phyloP scores from a whole-genome alignment of 139 green algal genomes.

The Coelastrella sp. region DNA sequence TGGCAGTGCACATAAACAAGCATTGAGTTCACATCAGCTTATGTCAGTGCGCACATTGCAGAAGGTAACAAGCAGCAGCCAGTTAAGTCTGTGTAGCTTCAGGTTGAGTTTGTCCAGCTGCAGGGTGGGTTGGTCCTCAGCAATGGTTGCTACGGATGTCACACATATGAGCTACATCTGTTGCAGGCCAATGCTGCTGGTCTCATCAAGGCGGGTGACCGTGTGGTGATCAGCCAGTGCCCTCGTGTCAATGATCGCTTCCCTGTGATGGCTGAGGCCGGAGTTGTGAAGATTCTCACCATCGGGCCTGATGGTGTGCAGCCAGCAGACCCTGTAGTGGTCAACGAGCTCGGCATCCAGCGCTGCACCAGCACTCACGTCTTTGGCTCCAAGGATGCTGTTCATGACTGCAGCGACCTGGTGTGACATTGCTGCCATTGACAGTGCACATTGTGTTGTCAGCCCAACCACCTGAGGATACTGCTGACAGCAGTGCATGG shows the following conservation, averaged over 20 bases:
- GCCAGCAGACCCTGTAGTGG: slow-evolving; percentile 1
- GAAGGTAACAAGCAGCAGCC: too few relatives aligned
- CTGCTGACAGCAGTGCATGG: too few relatives aligned
- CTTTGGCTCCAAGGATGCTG: slow-evolving; percentile 26
- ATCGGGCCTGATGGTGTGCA: slow-evolving; percentile 27
- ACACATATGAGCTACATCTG: not conserved
- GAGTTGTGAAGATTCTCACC: slow-evolving; percentile 69
- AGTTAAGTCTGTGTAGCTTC: too few relatives aligned
- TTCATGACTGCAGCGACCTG: slow-evolving; percentile 40
- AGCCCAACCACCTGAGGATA: too few relatives aligned
- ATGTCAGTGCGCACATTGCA: too few relatives aligned
- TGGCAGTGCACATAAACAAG: not conserved
- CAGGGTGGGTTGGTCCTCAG: too few relatives aligned
- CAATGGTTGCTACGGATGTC: too few relatives aligned
- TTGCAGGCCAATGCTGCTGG: slow-evolving; percentile 54
- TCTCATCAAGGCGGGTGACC: slow-evolving; percentile 59
- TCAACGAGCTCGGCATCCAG: not conserved
- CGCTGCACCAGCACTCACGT: slow-evolving; percentile 30
- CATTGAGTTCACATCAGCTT: too few relatives aligned
- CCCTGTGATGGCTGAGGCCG: slow-evolving; percentile 61
- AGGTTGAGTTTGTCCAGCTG: too few relatives aligned
- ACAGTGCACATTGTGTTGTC: too few relatives aligned
- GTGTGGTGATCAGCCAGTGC: slow-evolving; percentile 70
- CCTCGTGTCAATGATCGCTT: slow-evolving; percentile 55
- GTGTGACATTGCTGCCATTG: not conserved